Conservation (phyloP, 176 grass and related monocot genomes). For the Triticum urartu region DNA sequence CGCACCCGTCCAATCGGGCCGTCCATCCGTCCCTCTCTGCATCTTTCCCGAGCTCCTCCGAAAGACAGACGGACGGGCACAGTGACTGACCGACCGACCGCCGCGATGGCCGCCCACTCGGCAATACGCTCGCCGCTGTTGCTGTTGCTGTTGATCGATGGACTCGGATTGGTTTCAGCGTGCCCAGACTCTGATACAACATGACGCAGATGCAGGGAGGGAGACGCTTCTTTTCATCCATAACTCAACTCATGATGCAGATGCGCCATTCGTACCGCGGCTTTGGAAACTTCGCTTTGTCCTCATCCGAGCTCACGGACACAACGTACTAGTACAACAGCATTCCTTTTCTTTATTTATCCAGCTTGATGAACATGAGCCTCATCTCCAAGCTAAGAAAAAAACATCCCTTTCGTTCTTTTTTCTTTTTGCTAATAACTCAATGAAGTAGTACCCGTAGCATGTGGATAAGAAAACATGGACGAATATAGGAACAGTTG, state of each 20-base stretch:
- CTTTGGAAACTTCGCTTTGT: not conserved
- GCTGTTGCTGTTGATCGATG: not conserved
- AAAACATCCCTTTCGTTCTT: too few species aligned
- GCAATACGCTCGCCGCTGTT: not conserved
- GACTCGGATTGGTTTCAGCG: conserved; percentile 25
- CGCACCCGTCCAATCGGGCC: conserved; percentile 27
- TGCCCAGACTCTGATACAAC: conserved; percentile 22
- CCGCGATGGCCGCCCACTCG: not conserved
- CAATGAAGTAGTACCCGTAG: too few species aligned
- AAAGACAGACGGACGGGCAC: conserved; percentile 3
- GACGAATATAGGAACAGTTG: not conserved
- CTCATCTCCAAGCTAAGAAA: not conserved
- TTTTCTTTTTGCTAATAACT: too few species aligned
- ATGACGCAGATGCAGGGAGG: too few species aligned
- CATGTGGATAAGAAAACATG: not conserved
- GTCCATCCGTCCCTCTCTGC: not conserved
- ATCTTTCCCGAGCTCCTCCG: conserved; percentile 39
- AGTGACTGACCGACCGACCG: not conserved
- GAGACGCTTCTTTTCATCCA: not conserved
- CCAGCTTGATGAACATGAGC: not conserved
- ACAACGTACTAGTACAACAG: not conserved
- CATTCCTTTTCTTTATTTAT: not conserved
- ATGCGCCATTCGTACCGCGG: not conserved
- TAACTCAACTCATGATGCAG: not conserved
- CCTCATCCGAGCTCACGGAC: not conserved